These are phyloP conservation scores for Epichloe scottii DNA, from an alignment of 2,329 filamentous ascomycete species.

Conservation along the genomic window DNA sequence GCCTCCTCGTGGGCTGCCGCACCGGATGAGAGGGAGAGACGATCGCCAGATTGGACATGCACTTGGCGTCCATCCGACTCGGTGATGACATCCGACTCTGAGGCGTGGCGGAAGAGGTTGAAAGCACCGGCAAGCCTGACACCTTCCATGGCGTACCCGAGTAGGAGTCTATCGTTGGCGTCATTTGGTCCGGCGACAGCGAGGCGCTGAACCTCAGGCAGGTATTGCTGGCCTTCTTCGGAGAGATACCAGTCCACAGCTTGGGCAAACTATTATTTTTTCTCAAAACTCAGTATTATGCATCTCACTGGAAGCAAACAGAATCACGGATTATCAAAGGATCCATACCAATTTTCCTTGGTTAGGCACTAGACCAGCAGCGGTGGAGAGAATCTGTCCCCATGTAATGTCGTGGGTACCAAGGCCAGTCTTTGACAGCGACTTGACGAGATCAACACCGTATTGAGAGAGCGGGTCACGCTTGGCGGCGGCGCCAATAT, in stretches of 20 bases:
- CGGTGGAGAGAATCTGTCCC: constrained; percentile 56
- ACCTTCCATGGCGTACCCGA: constrained; percentile 61
- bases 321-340: too few species aligned
- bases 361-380: constrained; percentile 54
- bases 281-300: not conserved
- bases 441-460: constrained; percentile 52
- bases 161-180: constrained; percentile 49
- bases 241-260: constrained; percentile 62
- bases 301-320: not conserved
- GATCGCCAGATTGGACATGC: constrained; percentile 40
- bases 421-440: constrained; percentile 50
- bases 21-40: constrained; percentile 51
- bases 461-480: constrained; percentile 47
- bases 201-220: constrained; percentile 47
- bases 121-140: constrained; percentile 54
- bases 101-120: constrained; percentile 45
- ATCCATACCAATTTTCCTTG: constrained; percentile 50
- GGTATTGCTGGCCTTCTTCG: constrained; percentile 38
- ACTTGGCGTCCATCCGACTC: constrained; percentile 41
- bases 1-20: constrained; percentile 41
- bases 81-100: constrained; percentile 29
- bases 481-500: constrained; percentile 36
- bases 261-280: constrained; percentile 47
- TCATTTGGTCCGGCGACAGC: constrained; percentile 41
- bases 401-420: constrained; percentile 55